A percentile compares a stretch with the other conserved stretches of the same genome.
Evolutionary conservation across 257 asterid species (phyloP).

Genomic region (Salvia splendens): DNA sequence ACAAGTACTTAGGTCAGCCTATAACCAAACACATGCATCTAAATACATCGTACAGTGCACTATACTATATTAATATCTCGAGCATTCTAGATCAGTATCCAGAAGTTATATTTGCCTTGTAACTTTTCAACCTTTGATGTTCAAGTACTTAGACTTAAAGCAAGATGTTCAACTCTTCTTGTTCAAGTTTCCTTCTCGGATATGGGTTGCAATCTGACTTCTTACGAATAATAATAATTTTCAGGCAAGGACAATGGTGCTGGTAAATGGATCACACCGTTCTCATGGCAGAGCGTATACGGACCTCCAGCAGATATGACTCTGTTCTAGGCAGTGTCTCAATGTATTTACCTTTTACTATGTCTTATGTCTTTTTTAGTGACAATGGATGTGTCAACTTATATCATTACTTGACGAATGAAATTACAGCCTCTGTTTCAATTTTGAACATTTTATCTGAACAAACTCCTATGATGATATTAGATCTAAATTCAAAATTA

Average conservation of each 20-base stretch:
- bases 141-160: not conserved
- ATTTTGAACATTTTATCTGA: not conserved
- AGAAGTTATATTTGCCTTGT: not conserved
- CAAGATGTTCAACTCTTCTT: not conserved
- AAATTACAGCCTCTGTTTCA: not conserved
- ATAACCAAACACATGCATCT: conserved; percentile 11
- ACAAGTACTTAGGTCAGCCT: not conserved
- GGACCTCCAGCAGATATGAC: conserved; percentile 87
- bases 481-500: not conserved
- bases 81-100: not conserved
- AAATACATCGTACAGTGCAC: not conserved
- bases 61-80: not conserved
- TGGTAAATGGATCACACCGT: conserved; percentile 69
- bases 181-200: not conserved
- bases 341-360: not conserved
- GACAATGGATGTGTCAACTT: not conserved
- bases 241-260: conserved; percentile 52
- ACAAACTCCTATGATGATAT: not conserved
- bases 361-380: not conserved
- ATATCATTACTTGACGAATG: not conserved
- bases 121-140: not conserved
- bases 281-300: conserved; percentile 89
- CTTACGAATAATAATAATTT: conserved; percentile 8
- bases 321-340: conserved; percentile 51
- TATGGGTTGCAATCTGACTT: conserved; percentile 12